Conservation (phyloP, 202 grass and related monocot species). For the Bolboschoenoplectus hybrid region DNA sequence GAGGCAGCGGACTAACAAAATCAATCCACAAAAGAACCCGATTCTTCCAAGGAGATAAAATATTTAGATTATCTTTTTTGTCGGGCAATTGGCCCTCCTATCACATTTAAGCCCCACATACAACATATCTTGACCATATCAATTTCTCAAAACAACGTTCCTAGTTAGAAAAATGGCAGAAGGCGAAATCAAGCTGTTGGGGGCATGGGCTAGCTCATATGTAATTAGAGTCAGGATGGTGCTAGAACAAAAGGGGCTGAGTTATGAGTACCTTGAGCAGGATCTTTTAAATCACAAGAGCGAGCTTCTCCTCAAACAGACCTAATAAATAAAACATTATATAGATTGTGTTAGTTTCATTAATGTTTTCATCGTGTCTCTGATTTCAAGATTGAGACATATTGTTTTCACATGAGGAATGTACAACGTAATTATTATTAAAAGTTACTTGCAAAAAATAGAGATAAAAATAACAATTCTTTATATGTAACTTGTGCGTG, state of each 20-base stretch:
- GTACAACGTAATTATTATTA: too few species aligned
- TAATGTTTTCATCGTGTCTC: too few species aligned
- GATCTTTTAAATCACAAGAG: constrained; percentile 26
- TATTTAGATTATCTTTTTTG: too few species aligned
- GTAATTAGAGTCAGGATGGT: constrained; percentile 52
- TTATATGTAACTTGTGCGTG: too few species aligned
- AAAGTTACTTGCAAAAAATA: too few species aligned
- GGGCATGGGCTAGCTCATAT: constrained; percentile 58
- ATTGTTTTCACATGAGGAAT: too few species aligned
- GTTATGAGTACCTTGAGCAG: constrained; percentile 66
- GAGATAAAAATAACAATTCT: too few species aligned
- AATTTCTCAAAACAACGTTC: background rate
- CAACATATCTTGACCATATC: background rate
- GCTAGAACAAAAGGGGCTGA: constrained; percentile 53
- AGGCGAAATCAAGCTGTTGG: constrained; percentile 60
- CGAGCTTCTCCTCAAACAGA: constrained; percentile 38
- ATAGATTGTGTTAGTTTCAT: too few species aligned
- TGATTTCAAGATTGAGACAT: too few species aligned
- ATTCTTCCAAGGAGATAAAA: background rate
- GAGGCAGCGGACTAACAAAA: background rate
- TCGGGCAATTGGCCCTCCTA: too few species aligned
- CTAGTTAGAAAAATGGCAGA: constrained; percentile 48
- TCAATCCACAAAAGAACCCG: background rate
- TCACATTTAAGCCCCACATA: background rate
- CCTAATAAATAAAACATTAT: too few species aligned